Percentiles rank a stretch among this genome's conserved stretches.
phyloP scores from a whole-genome alignment of 108 stramenopile genomes.

The Cyclotella atomus region DNA sequence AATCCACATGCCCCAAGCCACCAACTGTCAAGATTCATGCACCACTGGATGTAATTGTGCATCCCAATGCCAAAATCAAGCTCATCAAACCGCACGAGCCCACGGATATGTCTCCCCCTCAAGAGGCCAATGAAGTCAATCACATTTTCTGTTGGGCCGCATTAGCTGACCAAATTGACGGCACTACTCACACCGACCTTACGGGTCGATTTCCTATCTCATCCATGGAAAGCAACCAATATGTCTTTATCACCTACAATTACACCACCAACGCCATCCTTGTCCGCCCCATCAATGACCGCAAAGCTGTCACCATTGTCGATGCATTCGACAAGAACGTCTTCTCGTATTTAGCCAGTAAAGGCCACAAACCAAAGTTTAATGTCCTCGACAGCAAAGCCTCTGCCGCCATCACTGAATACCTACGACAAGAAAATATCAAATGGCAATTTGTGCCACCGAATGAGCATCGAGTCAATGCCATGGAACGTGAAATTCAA shows the following conservation, averaged over 20 bases:
- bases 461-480: slow-evolving; percentile 20
- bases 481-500: slow-evolving; percentile 38
- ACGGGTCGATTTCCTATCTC: slow-evolving; percentile 45
- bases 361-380: slow-evolving; percentile 23
- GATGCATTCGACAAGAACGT: slow-evolving; percentile 14
- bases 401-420: slow-evolving; percentile 1
- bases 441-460: slow-evolving; percentile 29
- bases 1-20: not conserved
- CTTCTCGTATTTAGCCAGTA: slow-evolving; percentile 6
- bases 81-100: not conserved
- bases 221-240: slow-evolving; percentile 29
- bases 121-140: not conserved
- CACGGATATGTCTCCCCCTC: not conserved
- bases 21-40: not conserved
- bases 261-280: too few relatives aligned
- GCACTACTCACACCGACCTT: slow-evolving; percentile 9
- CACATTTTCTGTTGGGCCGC: slow-evolving; percentile 10
- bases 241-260: slow-evolving; percentile 49
- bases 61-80: not conserved
- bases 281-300: too few relatives aligned
- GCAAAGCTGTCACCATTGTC: too few relatives aligned
- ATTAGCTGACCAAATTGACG: slow-evolving; percentile 5
- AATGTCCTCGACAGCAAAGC: slow-evolving; percentile 27
- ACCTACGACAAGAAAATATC: not conserved
- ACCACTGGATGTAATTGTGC: not conserved